phyloP scores from a whole-genome alignment of 805 yeast species.

The Kuraishia piskuri region DNA sequence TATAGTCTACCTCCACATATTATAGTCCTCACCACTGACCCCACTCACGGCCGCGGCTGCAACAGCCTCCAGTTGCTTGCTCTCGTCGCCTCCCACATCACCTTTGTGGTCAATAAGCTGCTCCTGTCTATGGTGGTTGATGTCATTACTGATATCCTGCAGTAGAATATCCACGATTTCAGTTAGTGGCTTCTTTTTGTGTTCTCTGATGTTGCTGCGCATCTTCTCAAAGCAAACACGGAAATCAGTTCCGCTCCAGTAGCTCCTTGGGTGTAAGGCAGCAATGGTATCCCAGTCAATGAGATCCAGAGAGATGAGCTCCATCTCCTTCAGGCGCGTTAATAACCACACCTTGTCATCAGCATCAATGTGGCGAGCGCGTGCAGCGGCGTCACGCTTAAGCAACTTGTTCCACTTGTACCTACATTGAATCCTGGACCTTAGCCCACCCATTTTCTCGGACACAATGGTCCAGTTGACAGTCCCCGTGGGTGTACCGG shows the following conservation, averaged over 20 bases:
- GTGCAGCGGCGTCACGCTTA: conserved; percentile 43
- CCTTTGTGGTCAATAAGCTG: neutral
- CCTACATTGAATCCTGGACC: conserved; percentile 91
- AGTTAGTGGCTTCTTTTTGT: conserved; percentile 27
- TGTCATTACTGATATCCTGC: conserved; percentile 7
- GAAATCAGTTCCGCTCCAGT: conserved; percentile 57
- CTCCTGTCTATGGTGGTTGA: conserved; percentile 1
- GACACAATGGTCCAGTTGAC: conserved; percentile 91
- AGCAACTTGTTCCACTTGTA: conserved; percentile 88
- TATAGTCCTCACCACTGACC: neutral
- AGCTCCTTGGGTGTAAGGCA: conserved; percentile 28
- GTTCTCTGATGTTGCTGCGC: conserved; percentile 42
- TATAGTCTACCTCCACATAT: conserved; percentile 4
- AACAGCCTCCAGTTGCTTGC: conserved; percentile 1
- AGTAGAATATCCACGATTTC: conserved; percentile 21
- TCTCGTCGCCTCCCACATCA: neutral
- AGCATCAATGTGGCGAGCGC: conserved; percentile 33
- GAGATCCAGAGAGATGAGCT: conserved; percentile 30
- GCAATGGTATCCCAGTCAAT: conserved; percentile 52
- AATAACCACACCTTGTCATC: conserved; percentile 45
- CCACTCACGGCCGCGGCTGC: conserved; percentile 3
- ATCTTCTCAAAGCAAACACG: conserved; percentile 53
- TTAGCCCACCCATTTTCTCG: conserved; percentile 79
- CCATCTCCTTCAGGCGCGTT: conserved; percentile 34
- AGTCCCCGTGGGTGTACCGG: conserved; percentile 24